Evolutionary conservation across 495 filamentous ascomycete genomes (phyloP).

Genomic region (Astrocystis sublimbata): DNA sequence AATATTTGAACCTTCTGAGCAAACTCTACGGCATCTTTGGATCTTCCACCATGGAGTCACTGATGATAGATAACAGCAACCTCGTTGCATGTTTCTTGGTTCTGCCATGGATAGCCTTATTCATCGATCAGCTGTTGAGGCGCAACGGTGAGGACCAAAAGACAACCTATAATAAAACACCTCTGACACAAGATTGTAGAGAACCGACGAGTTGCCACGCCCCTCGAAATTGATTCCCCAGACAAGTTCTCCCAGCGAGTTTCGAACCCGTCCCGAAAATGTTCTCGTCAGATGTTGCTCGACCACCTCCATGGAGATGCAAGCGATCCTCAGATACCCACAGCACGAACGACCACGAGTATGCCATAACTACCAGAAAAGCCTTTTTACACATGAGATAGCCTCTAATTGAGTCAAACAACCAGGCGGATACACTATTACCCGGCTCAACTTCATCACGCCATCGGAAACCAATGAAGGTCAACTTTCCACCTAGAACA

Average conservation of each 20-base stretch:
- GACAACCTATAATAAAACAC: not conserved
- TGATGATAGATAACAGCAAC: not conserved
- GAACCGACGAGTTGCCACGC: not conserved
- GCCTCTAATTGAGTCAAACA: not conserved
- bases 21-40: not conserved
- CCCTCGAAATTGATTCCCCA: too few species aligned
- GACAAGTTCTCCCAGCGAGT: not conserved
- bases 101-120: not conserved
- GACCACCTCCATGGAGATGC: not conserved
- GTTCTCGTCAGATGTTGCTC: not conserved
- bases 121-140: not conserved
- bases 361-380: not conserved
- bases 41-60: not conserved
- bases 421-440: not conserved
- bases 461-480: not conserved
- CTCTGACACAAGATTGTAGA: not conserved
- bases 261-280: not conserved
- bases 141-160: not conserved
- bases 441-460: not conserved
- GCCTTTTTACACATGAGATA: not conserved
- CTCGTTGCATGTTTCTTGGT: not conserved
- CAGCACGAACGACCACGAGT: not conserved
- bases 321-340: not conserved
- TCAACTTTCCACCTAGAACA: not conserved
- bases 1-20: not conserved